Evolutionary conservation across 2,329 filamentous ascomycete genomes (phyloP), one percentile per base, ranked within the genome.

Genomic region (Pseudogymnoascus sp.): DNA sequence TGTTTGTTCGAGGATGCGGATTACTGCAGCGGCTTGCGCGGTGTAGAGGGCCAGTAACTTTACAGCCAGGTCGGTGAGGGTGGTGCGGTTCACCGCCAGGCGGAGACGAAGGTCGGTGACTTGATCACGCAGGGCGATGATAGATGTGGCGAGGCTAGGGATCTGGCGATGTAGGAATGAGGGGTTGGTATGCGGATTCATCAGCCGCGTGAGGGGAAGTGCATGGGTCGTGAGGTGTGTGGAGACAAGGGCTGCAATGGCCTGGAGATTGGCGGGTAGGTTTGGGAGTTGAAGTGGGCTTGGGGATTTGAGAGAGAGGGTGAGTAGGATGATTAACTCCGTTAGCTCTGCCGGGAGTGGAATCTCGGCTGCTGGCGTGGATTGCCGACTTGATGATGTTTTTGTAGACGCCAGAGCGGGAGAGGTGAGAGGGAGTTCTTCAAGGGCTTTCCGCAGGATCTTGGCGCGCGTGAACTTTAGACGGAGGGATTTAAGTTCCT

Each of bases 91-190:
- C 6, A 65, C 69, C 0, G 72, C 65, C 1, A 75, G 71, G 62
- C 79, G 74, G 16, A 69, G 43, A 34, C 79, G 80, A 21, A 77
- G 75, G 1, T 77, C 78, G 1, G 77, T 77, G 2, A 83, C 64
- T 1, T 56, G 37, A 2, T 37, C 1, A 37, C 69, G 70, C 1
- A 84, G 77, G 2, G 74, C 64, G 3, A 72, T 66, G 16, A 79
- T 72, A 23, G 77, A 73, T 1, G 72, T 66, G 0, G 80, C 74
- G 1, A 88, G 75, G 16, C 77, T 74, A 1, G 83, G 76, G 60
- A 87, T 80, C 23, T 77, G 73, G 18, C 84, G 83, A 74, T 87
- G 84, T n/a, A 86, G 75, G 68, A 83, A 78, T 34, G 82, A 82
- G 3, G 80, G 68, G 4, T 74, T 75, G 1, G 80, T 83, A 3